These are phyloP conservation scores for Euphrasia confusa DNA, from an alignment of 257 asterid species.

Conservation along the genomic window DNA sequence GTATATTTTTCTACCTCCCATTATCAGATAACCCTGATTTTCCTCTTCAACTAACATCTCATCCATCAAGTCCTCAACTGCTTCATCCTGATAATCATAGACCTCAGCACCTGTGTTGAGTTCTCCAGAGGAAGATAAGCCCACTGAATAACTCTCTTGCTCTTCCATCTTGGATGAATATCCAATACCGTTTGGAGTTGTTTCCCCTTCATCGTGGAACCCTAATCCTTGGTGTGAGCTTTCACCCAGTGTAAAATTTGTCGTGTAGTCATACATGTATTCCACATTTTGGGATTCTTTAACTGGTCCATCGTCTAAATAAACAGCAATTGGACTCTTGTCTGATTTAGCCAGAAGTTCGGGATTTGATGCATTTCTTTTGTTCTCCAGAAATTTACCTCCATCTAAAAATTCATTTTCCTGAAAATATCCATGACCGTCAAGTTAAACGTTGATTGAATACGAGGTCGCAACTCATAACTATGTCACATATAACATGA, in stretches of 20 bases:
- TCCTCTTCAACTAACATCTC: conserved; percentile 36
- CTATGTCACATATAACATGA: conserved; percentile 2
- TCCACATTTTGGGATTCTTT: conserved; percentile 39
- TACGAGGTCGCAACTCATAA: conserved; percentile 1
- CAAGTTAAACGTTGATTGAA: neutral
- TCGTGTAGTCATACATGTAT: conserved; percentile 51
- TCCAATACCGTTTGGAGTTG: conserved; percentile 37
- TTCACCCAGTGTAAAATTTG: conserved; percentile 58
- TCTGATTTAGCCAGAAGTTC: conserved; percentile 45
- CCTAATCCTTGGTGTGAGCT: conserved; percentile 74
- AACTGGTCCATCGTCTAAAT: conserved; percentile 47
- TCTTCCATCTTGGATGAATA: conserved; percentile 43
- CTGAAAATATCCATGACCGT: conserved; percentile 34
- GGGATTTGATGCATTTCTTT: conserved; percentile 35
- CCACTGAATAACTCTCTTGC: conserved; percentile 42
- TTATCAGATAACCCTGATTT: conserved; percentile 59
- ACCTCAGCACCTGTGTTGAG: conserved; percentile 27
- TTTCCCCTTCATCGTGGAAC: conserved; percentile 46
- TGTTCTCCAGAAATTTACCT: conserved; percentile 17
- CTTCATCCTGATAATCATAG: neutral
- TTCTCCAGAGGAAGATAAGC: conserved; percentile 38
- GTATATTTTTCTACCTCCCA: conserved; percentile 80
- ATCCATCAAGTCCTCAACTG: conserved; percentile 22
- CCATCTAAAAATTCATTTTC: conserved; percentile 27
- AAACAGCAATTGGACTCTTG: conserved; percentile 51